Percentiles rank a stretch among this genome's conserved stretches.
phyloP scores from a whole-genome alignment of 306 rosid species.

The Sicyos baderoa region DNA sequence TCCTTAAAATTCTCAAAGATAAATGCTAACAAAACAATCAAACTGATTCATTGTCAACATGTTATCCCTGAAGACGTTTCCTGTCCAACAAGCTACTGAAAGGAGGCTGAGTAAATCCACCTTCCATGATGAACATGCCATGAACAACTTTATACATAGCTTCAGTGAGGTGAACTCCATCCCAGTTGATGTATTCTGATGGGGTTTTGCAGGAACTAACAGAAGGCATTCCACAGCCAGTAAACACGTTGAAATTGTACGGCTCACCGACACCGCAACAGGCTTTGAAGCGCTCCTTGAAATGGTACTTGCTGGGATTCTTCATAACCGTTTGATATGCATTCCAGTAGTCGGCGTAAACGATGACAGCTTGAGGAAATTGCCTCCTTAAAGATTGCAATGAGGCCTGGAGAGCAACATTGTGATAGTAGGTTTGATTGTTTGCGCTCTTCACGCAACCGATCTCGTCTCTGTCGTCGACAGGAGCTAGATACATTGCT shows the following conservation, averaged over 20 bases:
- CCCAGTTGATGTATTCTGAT: constrained; percentile 75
- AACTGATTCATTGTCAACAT: background rate
- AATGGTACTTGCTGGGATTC: constrained; percentile 45
- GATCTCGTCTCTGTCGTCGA: constrained; percentile 50
- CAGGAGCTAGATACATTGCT: constrained; percentile 51
- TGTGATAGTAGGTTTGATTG: constrained; percentile 50
- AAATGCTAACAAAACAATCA: background rate
- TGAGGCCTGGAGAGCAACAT: constrained; percentile 36
- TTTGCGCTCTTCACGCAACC: constrained; percentile 69
- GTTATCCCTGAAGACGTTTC: constrained; percentile 42
- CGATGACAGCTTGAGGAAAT: constrained; percentile 55
- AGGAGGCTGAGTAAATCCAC: constrained; percentile 56
- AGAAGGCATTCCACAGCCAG: constrained; percentile 53
- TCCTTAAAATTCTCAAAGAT: background rate
- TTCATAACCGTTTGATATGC: constrained; percentile 56
- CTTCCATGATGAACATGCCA: constrained; percentile 57
- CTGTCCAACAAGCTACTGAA: constrained; percentile 47
- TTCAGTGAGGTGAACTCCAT: constrained; percentile 92
- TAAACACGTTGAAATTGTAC: constrained; percentile 42
- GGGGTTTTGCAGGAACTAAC: constrained; percentile 46
- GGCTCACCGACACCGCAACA: constrained; percentile 78
- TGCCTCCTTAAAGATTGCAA: constrained; percentile 43
- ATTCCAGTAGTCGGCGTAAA: constrained; percentile 67
- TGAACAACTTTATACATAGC: constrained; percentile 75
- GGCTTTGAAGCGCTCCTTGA: constrained; percentile 50